Evolutionary conservation across 371 early-diverging fungal species (phyloP).

Genomic region (Mortierella sp.): DNA sequence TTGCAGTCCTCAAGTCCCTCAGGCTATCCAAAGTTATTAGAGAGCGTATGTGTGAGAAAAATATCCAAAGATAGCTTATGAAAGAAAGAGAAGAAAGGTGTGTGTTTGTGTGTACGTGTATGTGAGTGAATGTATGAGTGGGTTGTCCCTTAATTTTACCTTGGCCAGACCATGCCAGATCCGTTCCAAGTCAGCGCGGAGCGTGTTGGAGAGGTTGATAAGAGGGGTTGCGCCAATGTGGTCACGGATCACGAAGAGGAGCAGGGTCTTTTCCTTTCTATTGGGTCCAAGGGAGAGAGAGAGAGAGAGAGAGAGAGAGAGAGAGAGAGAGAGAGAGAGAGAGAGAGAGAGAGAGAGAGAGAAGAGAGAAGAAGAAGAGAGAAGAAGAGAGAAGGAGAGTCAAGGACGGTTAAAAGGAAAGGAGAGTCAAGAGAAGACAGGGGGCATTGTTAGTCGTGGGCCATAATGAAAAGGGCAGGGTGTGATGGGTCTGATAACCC

Average conservation of each 20-base stretch:
- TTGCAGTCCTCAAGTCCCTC: constrained; percentile 80
- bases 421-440: neutral
- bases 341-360: neutral
- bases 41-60: neutral
- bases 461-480: neutral
- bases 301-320: neutral
- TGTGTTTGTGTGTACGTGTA: too few relatives aligned
- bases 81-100: neutral
- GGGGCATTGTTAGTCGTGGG: too few relatives aligned
- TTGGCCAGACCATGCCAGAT: constrained; percentile 92
- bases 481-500: neutral
- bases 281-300: neutral
- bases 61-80: neutral
- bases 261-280: constrained; percentile 84
- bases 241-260: constrained; percentile 97
- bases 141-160: constrained; percentile 55
- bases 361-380: neutral
- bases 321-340: neutral
- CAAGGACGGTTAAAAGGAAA: neutral
- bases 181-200: constrained; percentile 85
- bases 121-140: neutral
- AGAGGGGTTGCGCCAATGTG: constrained; percentile 92
- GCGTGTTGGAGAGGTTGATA: constrained; percentile 79
- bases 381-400: too few relatives aligned
- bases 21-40: constrained; percentile 60